These are phyloP conservation scores for Lepidium aucheri DNA, from an alignment of 345 rosid species.

Conservation along the genomic window DNA sequence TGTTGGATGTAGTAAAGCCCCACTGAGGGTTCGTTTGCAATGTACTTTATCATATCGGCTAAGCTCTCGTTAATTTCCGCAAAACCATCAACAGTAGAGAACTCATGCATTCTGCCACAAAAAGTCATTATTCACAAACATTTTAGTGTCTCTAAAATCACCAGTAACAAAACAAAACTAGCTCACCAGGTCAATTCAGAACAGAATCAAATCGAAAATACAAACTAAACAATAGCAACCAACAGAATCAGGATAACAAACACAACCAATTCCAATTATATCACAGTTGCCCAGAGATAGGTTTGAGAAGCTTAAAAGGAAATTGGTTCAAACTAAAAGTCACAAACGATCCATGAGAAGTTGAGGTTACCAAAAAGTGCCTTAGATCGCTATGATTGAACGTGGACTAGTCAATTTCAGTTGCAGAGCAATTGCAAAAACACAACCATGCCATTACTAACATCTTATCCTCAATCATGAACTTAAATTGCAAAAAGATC, in stretches of 20 bases:
- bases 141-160: background rate
- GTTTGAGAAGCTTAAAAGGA: background rate
- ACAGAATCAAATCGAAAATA: background rate
- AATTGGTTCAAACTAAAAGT: background rate
- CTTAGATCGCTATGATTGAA: background rate
- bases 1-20: constrained; percentile 89
- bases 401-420: background rate
- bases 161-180: background rate
- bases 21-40: constrained; percentile 88
- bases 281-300: background rate
- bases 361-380: background rate
- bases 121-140: background rate
- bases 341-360: background rate
- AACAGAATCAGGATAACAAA: background rate
- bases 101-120: constrained; percentile 71
- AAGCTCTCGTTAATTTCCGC: constrained; percentile 78
- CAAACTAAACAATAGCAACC: background rate
- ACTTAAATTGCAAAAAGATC: background rate
- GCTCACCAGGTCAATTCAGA: background rate
- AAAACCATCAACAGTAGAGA: constrained; percentile 88
- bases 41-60: constrained; percentile 87
- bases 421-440: background rate
- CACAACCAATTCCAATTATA: background rate
- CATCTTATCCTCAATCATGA: background rate
- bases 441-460: background rate